Conservation (phyloP, 805 yeast genomes). For the Yarrowia phangngaensis region DNA sequence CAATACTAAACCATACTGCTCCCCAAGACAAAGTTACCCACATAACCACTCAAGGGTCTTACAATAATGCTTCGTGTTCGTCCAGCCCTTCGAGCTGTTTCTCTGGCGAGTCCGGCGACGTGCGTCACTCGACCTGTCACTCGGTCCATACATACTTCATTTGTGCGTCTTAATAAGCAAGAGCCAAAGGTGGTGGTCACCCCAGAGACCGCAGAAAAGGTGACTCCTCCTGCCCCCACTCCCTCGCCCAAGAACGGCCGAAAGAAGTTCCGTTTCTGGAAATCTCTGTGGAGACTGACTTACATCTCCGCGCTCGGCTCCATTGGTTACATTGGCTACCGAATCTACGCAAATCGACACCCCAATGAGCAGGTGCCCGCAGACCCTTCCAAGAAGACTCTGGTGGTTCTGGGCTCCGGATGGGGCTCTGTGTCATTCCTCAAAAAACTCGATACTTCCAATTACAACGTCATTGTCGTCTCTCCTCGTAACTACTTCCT, state of each 20-base stretch:
- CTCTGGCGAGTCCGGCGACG: slow-evolving; percentile 11
- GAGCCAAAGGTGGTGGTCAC: no score
- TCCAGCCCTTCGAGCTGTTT: slow-evolving; percentile 21
- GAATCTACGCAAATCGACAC: slow-evolving; percentile 41
- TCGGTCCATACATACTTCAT: slow-evolving; percentile 8
- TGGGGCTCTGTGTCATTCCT: slow-evolving; percentile 91
- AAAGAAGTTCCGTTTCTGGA: slow-evolving; percentile 36
- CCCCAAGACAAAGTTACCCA: background rate
- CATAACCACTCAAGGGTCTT: slow-evolving; percentile 13
- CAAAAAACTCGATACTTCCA: slow-evolving; percentile 77
- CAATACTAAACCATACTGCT: no score
- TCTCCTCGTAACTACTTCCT: slow-evolving; percentile 94
- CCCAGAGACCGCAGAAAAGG: no score
- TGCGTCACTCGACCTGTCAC: no score
- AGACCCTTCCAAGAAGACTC: slow-evolving; percentile 64
- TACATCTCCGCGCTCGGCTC: slow-evolving; percentile 50
- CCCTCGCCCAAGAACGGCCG: no score
- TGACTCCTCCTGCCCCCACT: no score
- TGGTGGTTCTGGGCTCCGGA: slow-evolving; percentile 72
- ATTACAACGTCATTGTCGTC: slow-evolving; percentile 82
- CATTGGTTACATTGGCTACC: slow-evolving; percentile 58
- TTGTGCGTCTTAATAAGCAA: slow-evolving; percentile 8
- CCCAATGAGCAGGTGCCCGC: slow-evolving; percentile 41
- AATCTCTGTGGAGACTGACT: slow-evolving; percentile 48
- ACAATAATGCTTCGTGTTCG: slow-evolving; percentile 21